Percentiles rank a stretch among this genome's conserved stretches.
Conservation (phyloP, 1,284 basidiomycete species). For the Irpex sp. region DNA sequence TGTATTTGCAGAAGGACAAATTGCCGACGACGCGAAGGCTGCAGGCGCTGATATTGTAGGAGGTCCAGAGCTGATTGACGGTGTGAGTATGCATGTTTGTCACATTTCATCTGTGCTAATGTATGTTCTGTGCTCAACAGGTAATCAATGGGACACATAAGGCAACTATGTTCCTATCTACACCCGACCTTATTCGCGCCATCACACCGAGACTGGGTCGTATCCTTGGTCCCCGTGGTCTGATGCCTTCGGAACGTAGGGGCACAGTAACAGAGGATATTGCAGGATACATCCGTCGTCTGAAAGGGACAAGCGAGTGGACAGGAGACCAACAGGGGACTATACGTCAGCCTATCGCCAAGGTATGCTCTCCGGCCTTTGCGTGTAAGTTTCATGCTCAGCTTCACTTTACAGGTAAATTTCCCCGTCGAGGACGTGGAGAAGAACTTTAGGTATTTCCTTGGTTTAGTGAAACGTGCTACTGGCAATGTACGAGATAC, state of each 20-base stretch:
- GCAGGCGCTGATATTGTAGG: constrained; percentile 88
- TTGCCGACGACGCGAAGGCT: constrained; percentile 72
- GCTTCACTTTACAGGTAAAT: constrained; percentile 45
- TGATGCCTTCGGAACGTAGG: constrained; percentile 94
- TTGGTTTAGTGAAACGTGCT: constrained; percentile 73
- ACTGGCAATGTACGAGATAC: constrained; percentile 61
- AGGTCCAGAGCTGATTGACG: constrained; percentile 78
- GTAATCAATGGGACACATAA: constrained; percentile 64
- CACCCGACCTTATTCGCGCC: constrained; percentile 73
- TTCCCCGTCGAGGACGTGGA: constrained; percentile 77
- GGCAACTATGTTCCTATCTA: constrained; percentile 84
- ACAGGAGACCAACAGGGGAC: constrained; percentile 86
- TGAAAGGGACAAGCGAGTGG: constrained; percentile 89
- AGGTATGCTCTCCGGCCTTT: constrained; percentile 36
- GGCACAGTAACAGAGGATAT: constrained; percentile 93
- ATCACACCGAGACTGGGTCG: constrained; percentile 85
- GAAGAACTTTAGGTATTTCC: constrained; percentile 78
- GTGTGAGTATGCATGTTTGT: constrained; percentile 44
- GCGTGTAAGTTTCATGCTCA: not conserved
- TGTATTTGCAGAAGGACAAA: constrained; percentile 82
- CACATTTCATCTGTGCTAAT: constrained; percentile 1
- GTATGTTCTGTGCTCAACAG: constrained; percentile 31
- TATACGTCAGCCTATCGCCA: constrained; percentile 77
- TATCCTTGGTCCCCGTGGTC: constrained; percentile 87
- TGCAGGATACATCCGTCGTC: constrained; percentile 73